Conservation (phyloP, 495 filamentous ascomycete species). For the Hypoxylon cercidicola region DNA sequence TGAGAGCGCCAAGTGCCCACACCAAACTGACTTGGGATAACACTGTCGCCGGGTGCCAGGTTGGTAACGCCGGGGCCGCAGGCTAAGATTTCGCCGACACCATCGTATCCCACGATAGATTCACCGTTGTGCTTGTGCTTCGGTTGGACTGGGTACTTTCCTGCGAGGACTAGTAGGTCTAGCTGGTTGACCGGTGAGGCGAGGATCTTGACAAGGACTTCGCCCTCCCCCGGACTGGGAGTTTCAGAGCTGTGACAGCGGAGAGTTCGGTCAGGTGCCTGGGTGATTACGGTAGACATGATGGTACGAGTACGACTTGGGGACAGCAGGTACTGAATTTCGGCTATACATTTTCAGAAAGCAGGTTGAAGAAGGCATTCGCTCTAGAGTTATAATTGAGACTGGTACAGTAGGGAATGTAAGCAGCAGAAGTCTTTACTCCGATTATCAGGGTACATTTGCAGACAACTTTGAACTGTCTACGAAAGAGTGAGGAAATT, state of each 20-base stretch:
- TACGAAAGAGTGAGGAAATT: too few species aligned
- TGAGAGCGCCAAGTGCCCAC: conserved; percentile 2
- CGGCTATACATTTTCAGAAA: neutral
- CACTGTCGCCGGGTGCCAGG: neutral
- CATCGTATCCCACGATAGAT: neutral
- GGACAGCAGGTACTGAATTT: neutral
- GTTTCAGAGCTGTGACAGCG: neutral
- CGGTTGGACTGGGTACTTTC: conserved; percentile 5
- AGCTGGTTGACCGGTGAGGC: conserved; percentile 1
- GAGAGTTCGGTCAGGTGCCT: neutral
- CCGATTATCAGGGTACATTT: too few species aligned
- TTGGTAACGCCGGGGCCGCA: neutral
- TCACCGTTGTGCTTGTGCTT: neutral
- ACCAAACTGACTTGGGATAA: neutral
- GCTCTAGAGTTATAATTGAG: too few species aligned
- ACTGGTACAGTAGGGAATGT: too few species aligned
- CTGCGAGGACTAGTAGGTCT: neutral
- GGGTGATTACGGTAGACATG: conserved; percentile 2
- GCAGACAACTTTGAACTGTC: too few species aligned
- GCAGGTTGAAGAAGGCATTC: too few species aligned
- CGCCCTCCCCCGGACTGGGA: neutral
- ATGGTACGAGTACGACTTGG: neutral
- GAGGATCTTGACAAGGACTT: conserved; percentile 2
- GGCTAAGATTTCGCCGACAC: neutral
- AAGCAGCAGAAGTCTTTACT: too few species aligned